A percentile compares a stretch with the other conserved stretches of the same genome.
phyloP scores from a whole-genome alignment of 805 yeast species.

The Cyberlindnera nakhonratchasimensis region DNA sequence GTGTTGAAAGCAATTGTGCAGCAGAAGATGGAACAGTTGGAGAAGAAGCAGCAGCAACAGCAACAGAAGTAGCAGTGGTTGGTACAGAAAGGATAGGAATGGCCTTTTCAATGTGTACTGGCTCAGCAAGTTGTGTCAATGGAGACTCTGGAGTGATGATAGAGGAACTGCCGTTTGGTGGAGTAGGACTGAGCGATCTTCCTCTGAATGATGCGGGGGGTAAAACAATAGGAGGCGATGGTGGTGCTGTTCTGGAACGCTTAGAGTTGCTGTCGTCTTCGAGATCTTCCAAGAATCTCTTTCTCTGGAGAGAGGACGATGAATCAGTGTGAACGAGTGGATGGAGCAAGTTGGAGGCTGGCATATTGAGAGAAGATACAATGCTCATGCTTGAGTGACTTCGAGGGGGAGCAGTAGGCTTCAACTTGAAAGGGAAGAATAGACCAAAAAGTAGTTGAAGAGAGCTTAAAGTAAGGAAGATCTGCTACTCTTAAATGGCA shows the following conservation, averaged over 20 bases:
- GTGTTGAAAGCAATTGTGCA: background rate
- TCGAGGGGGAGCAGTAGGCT: slow-evolving; percentile 1
- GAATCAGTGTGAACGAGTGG: slow-evolving; percentile 7
- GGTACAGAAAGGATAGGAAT: slow-evolving; percentile 21
- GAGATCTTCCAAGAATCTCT: slow-evolving; percentile 26
- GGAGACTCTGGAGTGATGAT: slow-evolving; percentile 12
- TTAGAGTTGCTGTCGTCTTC: slow-evolving; percentile 26
- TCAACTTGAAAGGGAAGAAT: background rate
- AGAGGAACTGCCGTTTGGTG: slow-evolving; percentile 1
- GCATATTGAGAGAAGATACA: slow-evolving; percentile 13
- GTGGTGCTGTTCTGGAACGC: slow-evolving; percentile 45
- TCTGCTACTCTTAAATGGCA: too few species aligned
- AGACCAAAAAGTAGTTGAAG: background rate
- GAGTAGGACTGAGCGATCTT: slow-evolving; percentile 23
- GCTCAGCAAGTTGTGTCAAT: slow-evolving; percentile 14
- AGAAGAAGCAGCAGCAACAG: background rate
- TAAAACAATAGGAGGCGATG: slow-evolving; percentile 35
- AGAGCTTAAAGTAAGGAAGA: too few species aligned
- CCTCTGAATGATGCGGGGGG: slow-evolving; percentile 12
- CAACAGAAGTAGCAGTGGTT: background rate
- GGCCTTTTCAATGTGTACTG: slow-evolving; percentile 21
- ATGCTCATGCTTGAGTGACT: slow-evolving; percentile 11
- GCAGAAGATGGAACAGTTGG: background rate
- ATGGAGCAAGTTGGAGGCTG: slow-evolving; percentile 14
- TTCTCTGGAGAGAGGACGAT: slow-evolving; percentile 17